Evolutionary conservation across 306 rosid genomes (phyloP), one percentile per base, ranked within the genome.

Genomic region (Vigna nakashimae): DNA sequence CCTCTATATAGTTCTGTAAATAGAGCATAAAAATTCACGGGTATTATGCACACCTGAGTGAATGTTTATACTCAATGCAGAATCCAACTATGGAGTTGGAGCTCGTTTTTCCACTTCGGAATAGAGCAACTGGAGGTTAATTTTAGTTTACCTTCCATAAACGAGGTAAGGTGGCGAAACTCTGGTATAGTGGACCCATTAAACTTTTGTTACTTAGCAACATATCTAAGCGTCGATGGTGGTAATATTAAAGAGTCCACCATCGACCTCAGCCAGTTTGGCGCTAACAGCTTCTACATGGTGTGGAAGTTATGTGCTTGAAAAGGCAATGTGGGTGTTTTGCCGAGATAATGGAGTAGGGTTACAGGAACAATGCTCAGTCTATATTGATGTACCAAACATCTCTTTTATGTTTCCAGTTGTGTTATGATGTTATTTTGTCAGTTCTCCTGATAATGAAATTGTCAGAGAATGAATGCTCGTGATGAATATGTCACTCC

Each of bases 81-180:
- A 92, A 88, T 73, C 97, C 98, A 84, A 88, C 93, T 74, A 73
- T 30, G 95, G 91, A 57, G 97, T 91, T 88, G 99, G 96, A 82
- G 99, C 98, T 92, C 89, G 83, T 70, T 73, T 80, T 89, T 92
- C 97, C 97, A 67, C 49, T 64, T 84, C 85, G 92, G 97, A 86
- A 92, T 78, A 87, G 96, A 92, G 97, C 97, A 82, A 89, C 84
- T 82, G 95, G 98, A 89, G 98, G 98, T 89, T 87, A 46, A 74
- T 83, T 86, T 89, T 89, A 86, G 87, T 87, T 88, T 90, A 76
- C 92, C 93, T 93, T 91, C 97, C 81, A 83, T 78, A 82, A 82
- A 75, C 57, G 78, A 30, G 75, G 89, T 90, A 77, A 84, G 87
- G 84, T 81, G 86, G 85, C 68, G 87, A 87, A 83, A 84, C 88